Evolutionary conservation across 495 filamentous ascomycete species (phyloP).

Genomic region (Penicillium cosmopolitanum): DNA sequence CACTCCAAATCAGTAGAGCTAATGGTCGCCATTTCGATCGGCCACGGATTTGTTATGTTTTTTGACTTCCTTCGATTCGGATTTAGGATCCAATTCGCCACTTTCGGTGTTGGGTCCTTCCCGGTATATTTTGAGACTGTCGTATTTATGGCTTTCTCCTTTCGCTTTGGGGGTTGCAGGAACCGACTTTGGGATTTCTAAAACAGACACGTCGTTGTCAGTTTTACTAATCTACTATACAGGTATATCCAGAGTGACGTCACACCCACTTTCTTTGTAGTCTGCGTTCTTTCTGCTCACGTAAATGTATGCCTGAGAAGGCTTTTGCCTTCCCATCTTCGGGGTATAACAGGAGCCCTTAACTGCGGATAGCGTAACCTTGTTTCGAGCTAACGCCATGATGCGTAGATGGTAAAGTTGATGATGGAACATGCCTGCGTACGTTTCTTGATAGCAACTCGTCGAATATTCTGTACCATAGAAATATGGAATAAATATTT

Average conservation of each 20-base stretch:
- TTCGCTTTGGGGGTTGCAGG: not conserved
- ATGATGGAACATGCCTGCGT: not conserved
- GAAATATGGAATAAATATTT: not conserved
- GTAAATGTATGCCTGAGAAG: not conserved
- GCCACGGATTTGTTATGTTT: slow-evolving; percentile 14
- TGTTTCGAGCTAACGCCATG: slow-evolving; percentile 4
- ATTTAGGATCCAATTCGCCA: slow-evolving; percentile 12
- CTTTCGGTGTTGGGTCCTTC: slow-evolving; percentile 16
- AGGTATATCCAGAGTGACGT: not conserved
- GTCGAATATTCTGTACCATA: slow-evolving; percentile 3
- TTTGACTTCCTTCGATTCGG: slow-evolving; percentile 13
- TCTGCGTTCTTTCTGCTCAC: not conserved
- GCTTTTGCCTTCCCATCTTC: not conserved
- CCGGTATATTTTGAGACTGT: slow-evolving; percentile 15
- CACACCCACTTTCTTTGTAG: slow-evolving; percentile 1
- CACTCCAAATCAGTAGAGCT: not conserved
- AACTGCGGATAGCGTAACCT: not conserved
- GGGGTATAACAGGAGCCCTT: not conserved
- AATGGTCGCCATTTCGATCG: slow-evolving; percentile 15
- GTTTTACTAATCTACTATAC: not conserved
- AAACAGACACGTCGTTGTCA: not conserved
- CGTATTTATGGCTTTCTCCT: slow-evolving; percentile 9
- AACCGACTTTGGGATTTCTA: not conserved
- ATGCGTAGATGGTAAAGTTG: slow-evolving; percentile 2
- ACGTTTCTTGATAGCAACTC: not conserved